Percentiles rank a stretch among this genome's conserved stretches.
phyloP scores from a whole-genome alignment of 1,139 yeast species.

The Yamadazyma triangularis region DNA sequence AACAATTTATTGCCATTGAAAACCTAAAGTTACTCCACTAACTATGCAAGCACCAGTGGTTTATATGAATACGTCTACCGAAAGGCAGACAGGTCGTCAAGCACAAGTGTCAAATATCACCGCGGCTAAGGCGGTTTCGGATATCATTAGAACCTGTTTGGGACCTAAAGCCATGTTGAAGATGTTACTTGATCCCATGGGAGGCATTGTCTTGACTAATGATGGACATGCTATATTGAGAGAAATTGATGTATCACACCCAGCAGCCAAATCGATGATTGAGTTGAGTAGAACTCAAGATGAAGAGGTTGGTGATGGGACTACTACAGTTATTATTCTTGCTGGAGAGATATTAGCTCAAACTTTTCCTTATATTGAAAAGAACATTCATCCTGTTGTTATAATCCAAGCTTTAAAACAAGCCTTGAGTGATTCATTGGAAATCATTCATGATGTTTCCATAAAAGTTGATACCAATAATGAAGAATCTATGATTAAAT shows the following conservation, averaged over 20 bases:
- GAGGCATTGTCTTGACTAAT: constrained; percentile 94
- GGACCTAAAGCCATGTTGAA: constrained; percentile 99
- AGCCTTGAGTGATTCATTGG: constrained; percentile 87
- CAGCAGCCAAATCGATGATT: constrained; percentile 98
- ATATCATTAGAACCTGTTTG: constrained; percentile 92
- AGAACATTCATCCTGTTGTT: constrained; percentile 94
- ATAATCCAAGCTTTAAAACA: constrained; percentile 91
- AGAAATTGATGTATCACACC: constrained; percentile 91
- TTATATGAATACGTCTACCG: constrained; percentile 71
- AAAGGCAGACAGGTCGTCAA: constrained; percentile 94
- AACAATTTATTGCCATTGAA: too few species aligned
- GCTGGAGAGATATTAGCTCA: constrained; percentile 98
- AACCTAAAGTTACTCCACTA: constrained; percentile 12
- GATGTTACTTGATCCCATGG: constrained; percentile 98
- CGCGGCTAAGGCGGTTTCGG: constrained; percentile 98
- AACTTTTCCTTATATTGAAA: constrained; percentile 88
- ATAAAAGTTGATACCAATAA: constrained; percentile 78
- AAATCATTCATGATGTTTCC: constrained; percentile 80
- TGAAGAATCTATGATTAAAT: constrained; percentile 81
- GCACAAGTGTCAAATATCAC: constrained; percentile 96
- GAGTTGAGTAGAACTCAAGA: constrained; percentile 97
- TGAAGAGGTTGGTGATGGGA: constrained; percentile 99
- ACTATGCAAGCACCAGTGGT: constrained; percentile 50
- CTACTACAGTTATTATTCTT: constrained; percentile 89
- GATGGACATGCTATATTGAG: constrained; percentile 95